Evolutionary conservation across 345 rosid species (phyloP).

Genomic region (Eucalyptus pauciflora): DNA sequence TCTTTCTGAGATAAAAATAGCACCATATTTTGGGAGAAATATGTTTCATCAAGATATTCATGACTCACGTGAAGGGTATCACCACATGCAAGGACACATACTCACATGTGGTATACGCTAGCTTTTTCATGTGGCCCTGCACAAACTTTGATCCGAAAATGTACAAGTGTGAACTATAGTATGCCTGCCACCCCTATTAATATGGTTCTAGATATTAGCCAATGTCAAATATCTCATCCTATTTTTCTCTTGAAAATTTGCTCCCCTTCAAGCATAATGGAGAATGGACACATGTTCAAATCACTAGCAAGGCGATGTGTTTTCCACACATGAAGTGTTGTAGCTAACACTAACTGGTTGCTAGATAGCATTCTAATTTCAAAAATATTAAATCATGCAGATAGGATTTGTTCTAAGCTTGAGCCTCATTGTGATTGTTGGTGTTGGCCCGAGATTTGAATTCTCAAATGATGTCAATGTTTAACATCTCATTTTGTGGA

Average conservation of each 20-base stretch:
- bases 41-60: background rate
- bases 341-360: background rate
- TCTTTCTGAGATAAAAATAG: background rate
- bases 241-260: background rate
- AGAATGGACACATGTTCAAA: background rate
- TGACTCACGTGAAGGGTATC: too few species aligned
- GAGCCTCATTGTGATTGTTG: too few species aligned
- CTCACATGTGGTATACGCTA: background rate
- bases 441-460: too few species aligned
- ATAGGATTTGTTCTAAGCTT: constrained; percentile 66
- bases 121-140: background rate
- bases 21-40: background rate
- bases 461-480: too few species aligned
- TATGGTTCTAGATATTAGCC: background rate
- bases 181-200: background rate
- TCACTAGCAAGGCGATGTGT: background rate
- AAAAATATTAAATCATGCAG: constrained; percentile 11
- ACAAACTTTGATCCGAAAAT: background rate
- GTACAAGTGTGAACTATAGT: background rate
- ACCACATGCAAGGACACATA: background rate
- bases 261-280: background rate
- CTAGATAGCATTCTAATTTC: background rate
- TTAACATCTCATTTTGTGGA: too few species aligned
- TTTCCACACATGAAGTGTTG: background rate
- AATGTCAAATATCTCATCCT: background rate